Base-by-base conservation (phyloP, 2,329 filamentous ascomycete genomes). In the Podosphaera aphanis region DNA sequence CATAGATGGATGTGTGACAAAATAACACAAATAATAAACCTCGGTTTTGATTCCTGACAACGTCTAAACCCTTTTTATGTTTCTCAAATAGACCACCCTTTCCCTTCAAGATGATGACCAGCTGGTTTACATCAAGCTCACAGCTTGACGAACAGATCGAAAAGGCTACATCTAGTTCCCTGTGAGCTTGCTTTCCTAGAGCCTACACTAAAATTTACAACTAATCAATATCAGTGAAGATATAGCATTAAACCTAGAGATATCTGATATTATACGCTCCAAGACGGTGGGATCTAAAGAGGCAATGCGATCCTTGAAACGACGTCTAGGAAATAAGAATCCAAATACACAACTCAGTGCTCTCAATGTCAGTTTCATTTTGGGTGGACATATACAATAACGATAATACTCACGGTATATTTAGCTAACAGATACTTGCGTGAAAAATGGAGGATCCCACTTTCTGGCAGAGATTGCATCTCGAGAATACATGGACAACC, bases 241-340 rank as follows among this genome's bases (percentile, higher is more conserved):
- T 59, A 95, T 98, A 61, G 81, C 90, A 36, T 74, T 94, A 55
- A 95, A 95, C 61, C 77, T 98, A 58, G 90, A 98, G 64, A 95
- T 98, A 56, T 94, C 88, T 62, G 90, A 98, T 66, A 70, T 93
- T 55, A 94, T 98, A 62, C 77, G 90, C 56, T 95, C 86, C 58
- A 95, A 95, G 68, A 93, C 85, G 16, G 88, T 98, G 44, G 85
- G 86, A 62, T 88, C 90, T 46, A 94, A 88, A 63, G 90, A 98
- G 64, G 90, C 90, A 50, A 98, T 98, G 90, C 83, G 85, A 61
- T 88, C 84, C 38, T 68, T 98, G 57, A 95, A 94, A 66, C 77
- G 77, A 60, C 79, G 90, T 61, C 85, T 98, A 67, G 85, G 83
- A 63, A 85, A 93, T 69, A 93, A 86, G 69, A 98, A 98, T 59